phyloP scores from a whole-genome alignment of 768 basidiomycete genomes.

The Suillus clintonianus region DNA sequence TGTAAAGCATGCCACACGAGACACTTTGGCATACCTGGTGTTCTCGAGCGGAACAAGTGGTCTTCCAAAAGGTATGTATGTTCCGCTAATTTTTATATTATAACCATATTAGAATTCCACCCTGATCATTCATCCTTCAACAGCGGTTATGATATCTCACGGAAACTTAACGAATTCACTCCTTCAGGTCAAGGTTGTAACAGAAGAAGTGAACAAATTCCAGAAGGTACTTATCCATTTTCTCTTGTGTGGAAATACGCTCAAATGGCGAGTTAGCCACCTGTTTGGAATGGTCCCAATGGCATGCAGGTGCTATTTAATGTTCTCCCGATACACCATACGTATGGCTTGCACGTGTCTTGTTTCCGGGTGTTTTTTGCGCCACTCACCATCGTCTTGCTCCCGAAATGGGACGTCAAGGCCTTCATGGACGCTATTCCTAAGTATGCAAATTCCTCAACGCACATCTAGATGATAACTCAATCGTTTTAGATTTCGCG shows the following conservation, averaged over 20 bases:
- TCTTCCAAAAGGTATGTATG: constrained; percentile 61
- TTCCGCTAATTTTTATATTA: not conserved
- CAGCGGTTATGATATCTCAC: constrained; percentile 77
- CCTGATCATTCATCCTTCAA: not conserved
- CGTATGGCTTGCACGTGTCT: constrained; percentile 59
- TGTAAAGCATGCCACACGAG: constrained; percentile 45
- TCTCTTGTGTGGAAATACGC: not conserved
- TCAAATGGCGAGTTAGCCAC: constrained; percentile 32
- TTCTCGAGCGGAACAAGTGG: constrained; percentile 83
- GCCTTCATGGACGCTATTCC: constrained; percentile 53
- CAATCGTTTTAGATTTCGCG: constrained; percentile 46
- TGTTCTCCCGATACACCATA: constrained; percentile 70
- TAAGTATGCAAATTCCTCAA: constrained; percentile 44
- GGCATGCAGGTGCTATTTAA: constrained; percentile 52
- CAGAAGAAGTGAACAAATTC: constrained; percentile 34
- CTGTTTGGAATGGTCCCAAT: constrained; percentile 41
- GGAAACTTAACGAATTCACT: constrained; percentile 56
- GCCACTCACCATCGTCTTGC: constrained; percentile 51
- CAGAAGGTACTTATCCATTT: constrained; percentile 36
- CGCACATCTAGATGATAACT: not conserved
- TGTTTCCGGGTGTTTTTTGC: constrained; percentile 48
- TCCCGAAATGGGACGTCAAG: constrained; percentile 64
- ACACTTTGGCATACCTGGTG: constrained; percentile 68
- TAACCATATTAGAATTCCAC: constrained; percentile 4
- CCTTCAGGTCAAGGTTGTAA: constrained; percentile 36